Conservation (phyloP, 495 filamentous ascomycete genomes). For the Bathelium albidoporum region DNA sequence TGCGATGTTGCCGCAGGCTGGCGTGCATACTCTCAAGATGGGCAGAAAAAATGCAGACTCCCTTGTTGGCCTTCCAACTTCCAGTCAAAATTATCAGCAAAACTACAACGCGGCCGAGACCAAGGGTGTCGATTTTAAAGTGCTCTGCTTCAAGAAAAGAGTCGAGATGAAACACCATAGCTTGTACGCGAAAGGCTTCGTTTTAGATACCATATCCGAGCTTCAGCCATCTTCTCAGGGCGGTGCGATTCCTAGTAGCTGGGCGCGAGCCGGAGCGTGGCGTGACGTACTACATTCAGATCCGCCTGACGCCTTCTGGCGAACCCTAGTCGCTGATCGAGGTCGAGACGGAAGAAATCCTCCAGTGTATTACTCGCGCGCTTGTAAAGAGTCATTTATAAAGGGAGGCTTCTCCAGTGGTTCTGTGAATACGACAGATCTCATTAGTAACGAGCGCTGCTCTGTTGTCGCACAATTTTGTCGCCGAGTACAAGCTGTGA, state of each 20-base stretch:
- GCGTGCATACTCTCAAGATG: conserved; percentile 8
- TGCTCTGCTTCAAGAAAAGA: conserved; percentile 22
- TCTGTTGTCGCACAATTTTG: conserved; percentile 3
- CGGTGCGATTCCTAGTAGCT: conserved; percentile 4
- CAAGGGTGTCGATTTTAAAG: neutral
- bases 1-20: neutral
- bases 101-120: conserved; percentile 9
- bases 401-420: conserved; percentile 11
- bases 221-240: neutral
- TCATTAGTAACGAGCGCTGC: conserved; percentile 26
- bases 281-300: conserved; percentile 4
- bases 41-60: conserved; percentile 12
- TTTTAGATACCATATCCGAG: neutral
- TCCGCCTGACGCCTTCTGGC: conserved; percentile 14
- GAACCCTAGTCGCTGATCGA: conserved; percentile 9
- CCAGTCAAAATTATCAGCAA: neutral
- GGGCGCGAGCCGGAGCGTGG: conserved; percentile 4
- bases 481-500: conserved; percentile 3
- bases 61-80: conserved; percentile 4
- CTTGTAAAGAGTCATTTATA: conserved; percentile 14
- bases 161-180: conserved; percentile 3
- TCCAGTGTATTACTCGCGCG: conserved; percentile 28
- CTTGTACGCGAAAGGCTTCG: conserved; percentile 8
- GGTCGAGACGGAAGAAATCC: conserved; percentile 28
- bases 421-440: conserved; percentile 28